Conservation (phyloP, 2,329 filamentous ascomycete species). For the Falciphora oryzae region DNA sequence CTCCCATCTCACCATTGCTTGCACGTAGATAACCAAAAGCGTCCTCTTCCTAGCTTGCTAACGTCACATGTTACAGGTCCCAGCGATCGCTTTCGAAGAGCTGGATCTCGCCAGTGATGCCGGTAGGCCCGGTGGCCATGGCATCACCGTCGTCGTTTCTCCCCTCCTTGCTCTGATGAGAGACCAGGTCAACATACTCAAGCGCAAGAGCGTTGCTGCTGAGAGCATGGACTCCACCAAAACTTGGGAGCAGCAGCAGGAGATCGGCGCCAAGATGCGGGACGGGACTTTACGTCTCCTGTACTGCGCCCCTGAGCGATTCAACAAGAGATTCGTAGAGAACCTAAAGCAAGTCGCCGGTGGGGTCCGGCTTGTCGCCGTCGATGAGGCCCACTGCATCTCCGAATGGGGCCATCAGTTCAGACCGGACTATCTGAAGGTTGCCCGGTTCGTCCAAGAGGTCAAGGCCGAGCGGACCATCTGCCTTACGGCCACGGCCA, state of each 20-base stretch:
- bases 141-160: conserved; percentile 80
- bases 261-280: conserved; percentile 73
- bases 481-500: conserved; percentile 89
- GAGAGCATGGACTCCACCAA: conserved; percentile 86
- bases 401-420: conserved; percentile 99
- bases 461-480: conserved; percentile 86
- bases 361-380: conserved; percentile 77
- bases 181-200: conserved; percentile 81
- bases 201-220: conserved; percentile 62
- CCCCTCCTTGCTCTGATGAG: conserved; percentile 88
- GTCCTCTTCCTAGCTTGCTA: too few relatives aligned
- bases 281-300: conserved; percentile 78
- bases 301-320: conserved; percentile 91
- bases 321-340: conserved; percentile 69
- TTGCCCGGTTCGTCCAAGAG: conserved; percentile 77
- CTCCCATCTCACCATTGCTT: too few relatives aligned
- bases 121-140: conserved; percentile 28
- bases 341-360: conserved; percentile 68
- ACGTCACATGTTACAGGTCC: conserved; percentile 28
- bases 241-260: conserved; percentile 59
- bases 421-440: conserved; percentile 73
- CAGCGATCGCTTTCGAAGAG: conserved; percentile 39
- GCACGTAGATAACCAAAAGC: too few relatives aligned
- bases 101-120: conserved; percentile 29
- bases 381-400: conserved; percentile 96